Conservation (phyloP, 2,329 filamentous ascomycete genomes). For the Penicillium italicum region DNA sequence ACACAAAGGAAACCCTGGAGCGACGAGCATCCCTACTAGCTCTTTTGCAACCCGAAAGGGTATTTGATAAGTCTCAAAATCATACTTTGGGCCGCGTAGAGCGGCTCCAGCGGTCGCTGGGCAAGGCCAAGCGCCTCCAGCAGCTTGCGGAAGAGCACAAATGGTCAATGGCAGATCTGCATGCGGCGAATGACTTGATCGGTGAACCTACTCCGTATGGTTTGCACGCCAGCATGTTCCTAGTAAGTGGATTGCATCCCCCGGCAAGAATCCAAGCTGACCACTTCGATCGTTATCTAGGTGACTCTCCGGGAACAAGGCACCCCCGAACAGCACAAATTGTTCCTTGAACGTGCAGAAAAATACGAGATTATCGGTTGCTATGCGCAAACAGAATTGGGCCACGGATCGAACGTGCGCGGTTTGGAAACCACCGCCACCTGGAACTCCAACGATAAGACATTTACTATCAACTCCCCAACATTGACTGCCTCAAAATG, state of each 20-base stretch:
- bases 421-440: slow-evolving; percentile 70
- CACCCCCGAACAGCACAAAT: slow-evolving; percentile 68
- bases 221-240: slow-evolving; percentile 68
- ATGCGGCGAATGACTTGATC: slow-evolving; percentile 64
- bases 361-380: slow-evolving; percentile 72
- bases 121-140: slow-evolving; percentile 65
- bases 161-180: slow-evolving; percentile 64
- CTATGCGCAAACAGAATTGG: slow-evolving; percentile 77
- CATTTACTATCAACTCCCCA: slow-evolving; percentile 70
- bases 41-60: slow-evolving; percentile 63
- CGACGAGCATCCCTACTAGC: slow-evolving; percentile 59
- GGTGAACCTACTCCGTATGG: slow-evolving; percentile 71
- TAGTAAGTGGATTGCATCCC: slow-evolving; percentile 43
- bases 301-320: slow-evolving; percentile 68
- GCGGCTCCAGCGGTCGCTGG: slow-evolving; percentile 66
- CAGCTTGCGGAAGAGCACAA: slow-evolving; percentile 63
- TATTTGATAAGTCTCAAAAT: slow-evolving; percentile 76
- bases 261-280: slow-evolving; percentile 8
- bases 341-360: slow-evolving; percentile 66
- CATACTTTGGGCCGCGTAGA: slow-evolving; percentile 69
- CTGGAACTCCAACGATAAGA: slow-evolving; percentile 70
- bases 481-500: slow-evolving; percentile 73
- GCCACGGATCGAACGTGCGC: slow-evolving; percentile 73
- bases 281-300: slow-evolving; percentile 32
- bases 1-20: slow-evolving; percentile 62